Conservation (phyloP, 495 filamentous ascomycete species). For the Barbatosphaeria neglecta region DNA sequence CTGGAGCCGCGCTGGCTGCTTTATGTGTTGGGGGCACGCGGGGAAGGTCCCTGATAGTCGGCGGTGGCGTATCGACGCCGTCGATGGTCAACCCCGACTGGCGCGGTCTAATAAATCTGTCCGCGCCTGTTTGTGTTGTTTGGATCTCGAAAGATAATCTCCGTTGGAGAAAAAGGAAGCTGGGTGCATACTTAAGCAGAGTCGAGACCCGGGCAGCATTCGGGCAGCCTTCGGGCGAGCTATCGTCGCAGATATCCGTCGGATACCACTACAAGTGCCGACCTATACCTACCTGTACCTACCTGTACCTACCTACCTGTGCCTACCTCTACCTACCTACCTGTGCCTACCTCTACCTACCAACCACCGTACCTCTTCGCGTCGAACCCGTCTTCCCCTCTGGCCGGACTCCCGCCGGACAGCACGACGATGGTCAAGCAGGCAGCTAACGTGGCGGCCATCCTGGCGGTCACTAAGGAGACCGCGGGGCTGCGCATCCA, state of each 20-base stretch:
- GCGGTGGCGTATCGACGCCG: not conserved
- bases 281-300: too few species aligned
- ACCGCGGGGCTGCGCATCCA: slow-evolving; percentile 5
- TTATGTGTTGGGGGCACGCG: too few species aligned
- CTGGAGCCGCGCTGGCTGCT: too few species aligned
- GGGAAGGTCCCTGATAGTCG: not conserved
- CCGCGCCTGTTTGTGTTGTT: not conserved
- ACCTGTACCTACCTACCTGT: too few species aligned
- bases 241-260: too few species aligned
- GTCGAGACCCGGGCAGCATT: not conserved
- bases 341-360: too few species aligned
- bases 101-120: not conserved
- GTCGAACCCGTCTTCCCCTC: not conserved
- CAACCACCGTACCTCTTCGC: not conserved
- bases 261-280: too few species aligned
- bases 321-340: too few species aligned
- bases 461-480: slow-evolving; percentile 1
- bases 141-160: not conserved
- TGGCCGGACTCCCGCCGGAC: not conserved
- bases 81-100: not conserved
- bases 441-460: slow-evolving; percentile 1
- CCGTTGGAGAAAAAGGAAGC: not conserved
- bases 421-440: slow-evolving; percentile 3
- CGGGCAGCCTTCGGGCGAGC: not conserved
- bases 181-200: not conserved